Percentiles rank a stretch among this genome's conserved stretches.
Evolutionary conservation across 164 flowering plant species (phyloP).

Genomic region (Umbellularia californica): DNA sequence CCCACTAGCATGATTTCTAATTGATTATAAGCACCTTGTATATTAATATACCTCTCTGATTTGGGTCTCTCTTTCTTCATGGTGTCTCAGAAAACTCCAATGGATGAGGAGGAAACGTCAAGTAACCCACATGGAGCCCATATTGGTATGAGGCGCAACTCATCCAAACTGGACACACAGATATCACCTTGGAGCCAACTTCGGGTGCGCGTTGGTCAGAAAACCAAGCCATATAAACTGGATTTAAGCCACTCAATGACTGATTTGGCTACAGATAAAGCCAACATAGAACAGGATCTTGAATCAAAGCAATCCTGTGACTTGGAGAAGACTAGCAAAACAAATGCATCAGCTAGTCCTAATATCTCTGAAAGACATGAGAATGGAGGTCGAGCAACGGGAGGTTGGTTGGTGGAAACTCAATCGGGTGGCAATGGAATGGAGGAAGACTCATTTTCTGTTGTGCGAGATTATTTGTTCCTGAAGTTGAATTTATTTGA

Average conservation of each 20-base stretch:
- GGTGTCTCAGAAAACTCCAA: conserved; percentile 44
- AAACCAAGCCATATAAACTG: neutral
- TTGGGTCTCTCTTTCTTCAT: neutral
- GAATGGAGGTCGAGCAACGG: conserved; percentile 11
- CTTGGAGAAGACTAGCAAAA: conserved; percentile 22
- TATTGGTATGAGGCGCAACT: neutral
- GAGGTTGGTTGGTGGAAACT: conserved; percentile 11
- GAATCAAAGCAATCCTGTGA: conserved; percentile 19
- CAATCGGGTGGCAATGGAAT: conserved; percentile 25
- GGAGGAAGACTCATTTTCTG: conserved; percentile 27
- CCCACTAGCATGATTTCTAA: no score
- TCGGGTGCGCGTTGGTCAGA: neutral
- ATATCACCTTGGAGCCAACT: neutral
- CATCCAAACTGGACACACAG: neutral
- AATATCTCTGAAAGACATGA: conserved; percentile 24
- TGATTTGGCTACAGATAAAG: conserved; percentile 7
- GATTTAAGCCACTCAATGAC: neutral
- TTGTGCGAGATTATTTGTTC: conserved; percentile 16
- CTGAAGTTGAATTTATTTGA: conserved; percentile 23
- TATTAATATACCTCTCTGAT: neutral
- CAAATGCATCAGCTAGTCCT: conserved; percentile 34
- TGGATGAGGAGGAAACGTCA: conserved; percentile 47
- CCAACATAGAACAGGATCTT: conserved; percentile 3
- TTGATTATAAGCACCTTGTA: neutral
- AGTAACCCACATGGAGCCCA: neutral